Evolutionary conservation across 805 yeast genomes (phyloP).

Genomic region (Suhomyces faveliae): DNA sequence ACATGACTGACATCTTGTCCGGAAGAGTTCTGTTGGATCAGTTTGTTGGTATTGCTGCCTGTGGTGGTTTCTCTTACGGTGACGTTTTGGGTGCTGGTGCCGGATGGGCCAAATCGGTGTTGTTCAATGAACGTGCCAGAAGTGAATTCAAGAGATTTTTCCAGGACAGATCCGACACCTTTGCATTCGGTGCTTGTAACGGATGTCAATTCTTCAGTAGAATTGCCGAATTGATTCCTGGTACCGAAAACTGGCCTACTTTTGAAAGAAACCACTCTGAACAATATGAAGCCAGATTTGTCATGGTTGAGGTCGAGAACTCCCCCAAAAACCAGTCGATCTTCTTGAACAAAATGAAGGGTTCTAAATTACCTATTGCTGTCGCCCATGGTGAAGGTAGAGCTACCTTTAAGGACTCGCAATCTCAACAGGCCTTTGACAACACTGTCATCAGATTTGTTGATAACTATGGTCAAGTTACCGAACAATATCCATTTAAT

Average conservation of each 20-base stretch:
- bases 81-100: constrained; percentile 98
- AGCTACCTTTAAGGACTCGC: constrained; percentile 61
- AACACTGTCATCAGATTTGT: constrained; percentile 71
- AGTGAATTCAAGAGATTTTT: constrained; percentile 77
- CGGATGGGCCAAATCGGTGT: constrained; percentile 97
- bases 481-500: constrained; percentile 86
- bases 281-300: constrained; percentile 94
- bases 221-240: constrained; percentile 84
- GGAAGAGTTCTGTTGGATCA: constrained; percentile 71
- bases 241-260: constrained; percentile 92
- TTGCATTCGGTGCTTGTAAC: constrained; percentile 97
- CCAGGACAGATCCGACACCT: constrained; percentile 84
- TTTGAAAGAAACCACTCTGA: constrained; percentile 89
- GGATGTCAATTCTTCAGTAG: constrained; percentile 96
- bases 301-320: constrained; percentile 73
- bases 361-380: constrained; percentile 92
- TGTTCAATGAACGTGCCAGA: constrained; percentile 77
- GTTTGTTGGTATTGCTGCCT: constrained; percentile 93
- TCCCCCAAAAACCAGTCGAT: constrained; percentile 54
- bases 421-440: constrained; percentile 46
- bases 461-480: constrained; percentile 84
- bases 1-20: constrained; percentile 86
- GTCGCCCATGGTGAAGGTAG: constrained; percentile 99
- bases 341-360: constrained; percentile 86
- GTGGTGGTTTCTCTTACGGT: constrained; percentile 99